These are phyloP conservation scores for Eragrostis tef DNA, from an alignment of 202 grass and related monocot genomes.

Conservation along the genomic window DNA sequence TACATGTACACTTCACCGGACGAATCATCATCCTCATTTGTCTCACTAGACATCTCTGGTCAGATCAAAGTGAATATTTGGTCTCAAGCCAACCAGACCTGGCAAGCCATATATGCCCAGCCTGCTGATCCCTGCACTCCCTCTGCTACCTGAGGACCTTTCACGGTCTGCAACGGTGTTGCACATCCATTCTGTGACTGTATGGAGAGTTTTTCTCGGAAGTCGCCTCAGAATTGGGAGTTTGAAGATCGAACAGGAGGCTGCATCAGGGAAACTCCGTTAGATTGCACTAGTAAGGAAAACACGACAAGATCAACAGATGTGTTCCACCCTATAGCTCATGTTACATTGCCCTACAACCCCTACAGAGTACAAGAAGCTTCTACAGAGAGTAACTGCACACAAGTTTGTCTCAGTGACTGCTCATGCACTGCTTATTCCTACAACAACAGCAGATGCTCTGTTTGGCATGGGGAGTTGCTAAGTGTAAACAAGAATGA, in stretches of 20 bases:
- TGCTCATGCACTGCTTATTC: constrained; percentile 54
- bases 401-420: constrained; percentile 19
- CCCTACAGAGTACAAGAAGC: constrained; percentile 6
- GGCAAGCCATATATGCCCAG: constrained; percentile 21
- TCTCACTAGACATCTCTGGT: constrained; percentile 35
- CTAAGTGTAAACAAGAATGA: constrained; percentile 46
- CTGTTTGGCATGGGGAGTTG: constrained; percentile 42
- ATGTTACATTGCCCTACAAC: constrained; percentile 40
- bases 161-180: constrained; percentile 43
- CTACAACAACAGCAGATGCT: constrained; percentile 43
- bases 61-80: constrained; percentile 43
- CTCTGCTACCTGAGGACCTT: constrained; percentile 37
- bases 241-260: constrained; percentile 52
- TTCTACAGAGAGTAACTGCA: constrained; percentile 7
- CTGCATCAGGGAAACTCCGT: constrained; percentile 47
- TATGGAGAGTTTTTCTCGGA: constrained; percentile 52
- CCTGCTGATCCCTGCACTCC: constrained; percentile 44
- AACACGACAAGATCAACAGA: constrained; percentile 43
- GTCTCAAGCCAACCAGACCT: constrained; percentile 4
- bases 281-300: constrained; percentile 28
- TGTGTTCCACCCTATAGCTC: constrained; percentile 39
- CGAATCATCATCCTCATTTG: neutral
- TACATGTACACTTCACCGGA: constrained; percentile 33
- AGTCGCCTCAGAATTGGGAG: constrained; percentile 38
- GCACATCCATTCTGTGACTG: constrained; percentile 30